Evolutionary conservation across 169 alveolate species (phyloP), one percentile per base, ranked within the genome.

Genomic region (Hammondia hammondi): DNA sequence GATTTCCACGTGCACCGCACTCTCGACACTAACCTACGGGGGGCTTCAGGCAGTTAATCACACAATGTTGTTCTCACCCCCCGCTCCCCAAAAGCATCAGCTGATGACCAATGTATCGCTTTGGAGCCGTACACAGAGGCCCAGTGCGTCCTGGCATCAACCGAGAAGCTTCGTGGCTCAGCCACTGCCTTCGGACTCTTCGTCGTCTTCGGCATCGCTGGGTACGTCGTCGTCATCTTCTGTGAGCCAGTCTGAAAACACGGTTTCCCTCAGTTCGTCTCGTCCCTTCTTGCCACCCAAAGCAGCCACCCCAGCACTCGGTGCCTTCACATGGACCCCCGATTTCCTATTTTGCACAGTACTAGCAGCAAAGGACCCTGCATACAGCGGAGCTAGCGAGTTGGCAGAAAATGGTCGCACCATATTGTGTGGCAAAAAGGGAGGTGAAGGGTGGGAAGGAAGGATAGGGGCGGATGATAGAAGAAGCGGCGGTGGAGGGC

Each of bases 171-270:
- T 27, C 21, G 12, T 32, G 27, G n/a, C n/a, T 67, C 77, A 67
- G 77, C 32, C 77, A 27, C 77, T 67, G 77, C 77, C 77, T 17
- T 29, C 32, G 32, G 77, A 4, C n/a, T 67, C 77, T 67, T 67
- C 77, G 5, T 77, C 87, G 46, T 32, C 46, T 32, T 77, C 87
- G 56, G 17, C 84, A 14, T 77, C 46, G 87, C 87, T 77, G 87
- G 46, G 43, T 14, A 39, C 17, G 48, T 48, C 43, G 37, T 48
- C 90, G 61, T 82, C 90, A 37, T 82, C 90, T 27, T 82, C 90
- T 4, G 90, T 82, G 43, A 82, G 90, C 90, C 90, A 82, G 72
- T 82, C 90, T 5, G 90, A 82, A n/a, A 82, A 82, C 32, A 46
- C 90, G 35, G 70, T 82, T 45, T 82, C 71, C 35, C 37, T 45